Evolutionary conservation across 164 flowering plant genomes (phyloP).

Genomic region (Houttuynia cordata): DNA sequence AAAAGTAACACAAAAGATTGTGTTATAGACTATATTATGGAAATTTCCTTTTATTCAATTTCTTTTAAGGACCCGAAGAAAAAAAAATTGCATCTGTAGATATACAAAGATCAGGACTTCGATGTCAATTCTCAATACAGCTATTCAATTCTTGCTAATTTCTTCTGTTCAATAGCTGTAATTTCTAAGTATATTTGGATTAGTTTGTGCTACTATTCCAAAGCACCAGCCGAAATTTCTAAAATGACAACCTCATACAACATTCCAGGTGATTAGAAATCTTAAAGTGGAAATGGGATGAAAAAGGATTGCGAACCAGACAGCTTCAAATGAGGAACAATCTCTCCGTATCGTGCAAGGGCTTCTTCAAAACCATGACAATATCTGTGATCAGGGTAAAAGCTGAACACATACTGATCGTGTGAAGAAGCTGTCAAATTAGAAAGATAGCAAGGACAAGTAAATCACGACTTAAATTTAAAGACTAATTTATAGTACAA

Average conservation of each 20-base stretch:
- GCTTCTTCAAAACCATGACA: conserved; percentile 82
- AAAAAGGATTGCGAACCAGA: conserved; percentile 38
- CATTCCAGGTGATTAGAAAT: background rate
- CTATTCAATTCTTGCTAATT: background rate
- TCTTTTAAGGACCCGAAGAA: too few relatives aligned
- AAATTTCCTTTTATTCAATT: too few relatives aligned
- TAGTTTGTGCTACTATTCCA: background rate
- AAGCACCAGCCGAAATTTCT: background rate
- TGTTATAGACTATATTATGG: too few relatives aligned
- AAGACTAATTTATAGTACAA: background rate
- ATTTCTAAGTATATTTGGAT: background rate
- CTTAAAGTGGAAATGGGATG: background rate
- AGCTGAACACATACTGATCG: conserved; percentile 77
- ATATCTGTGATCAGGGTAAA: conserved; percentile 52
- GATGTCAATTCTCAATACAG: background rate
- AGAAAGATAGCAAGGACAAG: background rate
- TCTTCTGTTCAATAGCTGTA: background rate
- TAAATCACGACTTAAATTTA: background rate
- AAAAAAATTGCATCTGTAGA: too few relatives aligned
- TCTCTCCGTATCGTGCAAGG: conserved; percentile 64
- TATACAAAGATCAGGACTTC: background rate
- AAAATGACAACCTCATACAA: background rate
- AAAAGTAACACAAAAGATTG: too few relatives aligned
- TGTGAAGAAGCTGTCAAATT: conserved; percentile 54
- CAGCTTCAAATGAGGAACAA: conserved; percentile 51